These are phyloP conservation scores for Neonectria sp. DNA, from an alignment of 2,329 filamentous ascomycete species.

Conservation along the genomic window DNA sequence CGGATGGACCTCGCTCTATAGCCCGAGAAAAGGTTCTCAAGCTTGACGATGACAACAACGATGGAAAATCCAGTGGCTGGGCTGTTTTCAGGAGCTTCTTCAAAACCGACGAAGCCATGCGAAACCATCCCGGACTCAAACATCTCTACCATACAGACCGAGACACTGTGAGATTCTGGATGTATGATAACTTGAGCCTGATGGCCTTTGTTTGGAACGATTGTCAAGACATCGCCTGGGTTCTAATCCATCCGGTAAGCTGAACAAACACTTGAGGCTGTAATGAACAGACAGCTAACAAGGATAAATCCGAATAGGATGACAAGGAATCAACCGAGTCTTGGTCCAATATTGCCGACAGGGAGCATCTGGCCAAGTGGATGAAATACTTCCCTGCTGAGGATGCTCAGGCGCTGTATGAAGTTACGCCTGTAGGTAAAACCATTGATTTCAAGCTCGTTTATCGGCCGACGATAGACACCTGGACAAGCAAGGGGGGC, in stretches of 20 bases:
- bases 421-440: slow-evolving; percentile 21
- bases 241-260: slow-evolving; percentile 27
- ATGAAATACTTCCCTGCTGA: slow-evolving; percentile 23
- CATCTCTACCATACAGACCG: slow-evolving; percentile 10
- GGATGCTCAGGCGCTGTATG: slow-evolving; percentile 21
- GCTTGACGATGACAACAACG: slow-evolving; percentile 10
- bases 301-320: slow-evolving; percentile 9
- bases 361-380: slow-evolving; percentile 24
- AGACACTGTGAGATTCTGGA: slow-evolving; percentile 28
- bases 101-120: slow-evolving; percentile 20
- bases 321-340: slow-evolving; percentile 28
- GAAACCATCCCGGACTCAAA: slow-evolving; percentile 9
- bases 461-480: slow-evolving; percentile 27
- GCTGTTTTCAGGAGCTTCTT: slow-evolving; percentile 25
- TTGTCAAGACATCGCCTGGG: slow-evolving; percentile 26
- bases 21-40: slow-evolving; percentile 18
- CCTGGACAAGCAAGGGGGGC: slow-evolving; percentile 23
- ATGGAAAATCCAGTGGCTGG: slow-evolving; percentile 17
- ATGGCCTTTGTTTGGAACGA: slow-evolving; percentile 30
- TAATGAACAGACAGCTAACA: background rate
- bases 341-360: slow-evolving; percentile 28
- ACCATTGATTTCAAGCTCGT: slow-evolving; percentile 30
- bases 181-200: slow-evolving; percentile 26
- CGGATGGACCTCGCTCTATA: slow-evolving; percentile 27
- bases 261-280: too few relatives aligned